Evolutionary conservation across 106 monocot genomes (phyloP).

Genomic region (Allium fistulosum): DNA sequence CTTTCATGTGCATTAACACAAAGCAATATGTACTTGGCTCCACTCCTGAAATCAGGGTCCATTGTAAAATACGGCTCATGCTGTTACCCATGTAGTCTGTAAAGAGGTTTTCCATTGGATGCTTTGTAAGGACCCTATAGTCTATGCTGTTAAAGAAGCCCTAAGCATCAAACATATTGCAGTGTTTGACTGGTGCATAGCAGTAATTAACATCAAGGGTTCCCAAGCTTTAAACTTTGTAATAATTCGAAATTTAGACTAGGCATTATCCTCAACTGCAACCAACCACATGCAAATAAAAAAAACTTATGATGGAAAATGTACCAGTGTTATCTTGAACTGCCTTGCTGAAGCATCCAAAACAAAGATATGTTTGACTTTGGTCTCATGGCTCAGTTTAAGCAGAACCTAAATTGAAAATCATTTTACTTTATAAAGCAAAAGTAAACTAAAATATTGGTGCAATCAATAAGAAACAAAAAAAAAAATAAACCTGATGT

Average conservation of each 20-base stretch:
- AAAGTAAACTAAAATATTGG: background rate
- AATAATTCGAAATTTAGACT: background rate
- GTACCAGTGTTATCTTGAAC: constrained; percentile 65
- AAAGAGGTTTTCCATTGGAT: too few relatives aligned
- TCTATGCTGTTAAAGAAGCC: too few relatives aligned
- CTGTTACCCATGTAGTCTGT: too few relatives aligned
- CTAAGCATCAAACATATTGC: too few relatives aligned
- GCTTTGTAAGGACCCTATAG: too few relatives aligned
- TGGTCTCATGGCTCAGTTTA: constrained; percentile 81
- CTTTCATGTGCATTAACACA: too few relatives aligned
- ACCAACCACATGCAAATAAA: background rate
- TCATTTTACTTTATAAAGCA: constrained; percentile 1
- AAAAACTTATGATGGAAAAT: constrained; percentile 10
- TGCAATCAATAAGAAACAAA: background rate
- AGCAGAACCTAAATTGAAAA: constrained; percentile 59
- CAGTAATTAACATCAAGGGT: background rate
- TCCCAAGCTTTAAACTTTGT: background rate
- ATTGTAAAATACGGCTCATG: too few relatives aligned
- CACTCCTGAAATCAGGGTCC: too few relatives aligned
- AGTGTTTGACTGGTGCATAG: too few relatives aligned
- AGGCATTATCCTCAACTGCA: background rate
- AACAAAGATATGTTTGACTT: constrained; percentile 83
- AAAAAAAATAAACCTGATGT: constrained; percentile 58
- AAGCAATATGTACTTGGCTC: too few relatives aligned
- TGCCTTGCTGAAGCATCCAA: constrained; percentile 57